A percentile compares a stretch with the other conserved stretches of the same genome.
phyloP scores from a whole-genome alignment of 164 flowering plant species.

The Magnolia officinalis region DNA sequence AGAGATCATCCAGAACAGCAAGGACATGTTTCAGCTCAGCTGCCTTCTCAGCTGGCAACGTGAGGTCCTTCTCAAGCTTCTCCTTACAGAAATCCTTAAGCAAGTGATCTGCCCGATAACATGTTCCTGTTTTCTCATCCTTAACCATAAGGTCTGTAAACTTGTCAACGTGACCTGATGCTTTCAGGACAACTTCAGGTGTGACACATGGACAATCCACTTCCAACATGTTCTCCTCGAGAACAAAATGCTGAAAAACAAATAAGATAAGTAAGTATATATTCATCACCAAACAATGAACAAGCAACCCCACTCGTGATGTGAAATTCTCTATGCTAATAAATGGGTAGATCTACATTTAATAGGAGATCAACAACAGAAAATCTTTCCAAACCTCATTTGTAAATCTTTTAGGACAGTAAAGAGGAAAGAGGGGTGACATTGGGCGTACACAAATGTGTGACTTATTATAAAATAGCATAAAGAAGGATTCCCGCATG shows the following conservation, averaged over 20 bases:
- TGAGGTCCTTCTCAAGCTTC: constrained; percentile 77
- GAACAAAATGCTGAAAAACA: constrained; percentile 77
- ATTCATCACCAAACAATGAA: neutral
- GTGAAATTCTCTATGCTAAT: no score
- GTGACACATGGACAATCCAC: constrained; percentile 98
- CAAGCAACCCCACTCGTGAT: neutral
- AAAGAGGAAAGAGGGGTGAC: no score
- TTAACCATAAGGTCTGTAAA: constrained; percentile 98
- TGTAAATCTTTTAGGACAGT: no score
- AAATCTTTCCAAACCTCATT: no score
- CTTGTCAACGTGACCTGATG: constrained; percentile 99
- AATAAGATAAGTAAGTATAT: neutral
- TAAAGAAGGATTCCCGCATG: no score
- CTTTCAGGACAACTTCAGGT: constrained; percentile 86
- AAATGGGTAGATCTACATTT: no score
- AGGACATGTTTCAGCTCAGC: constrained; percentile 73
- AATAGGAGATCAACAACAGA: no score
- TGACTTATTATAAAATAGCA: no score
- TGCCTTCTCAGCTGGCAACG: constrained; percentile 55
- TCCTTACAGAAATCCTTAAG: constrained; percentile 93
- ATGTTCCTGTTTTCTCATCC: constrained; percentile 88
- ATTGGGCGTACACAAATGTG: no score
- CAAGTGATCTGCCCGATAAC: constrained; percentile 94
- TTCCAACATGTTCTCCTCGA: constrained; percentile 94
- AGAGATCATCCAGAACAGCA: constrained; percentile 80